phyloP scores from a whole-genome alignment of 2,329 filamentous ascomycete species.

The Plectosphaerella sp. region DNA sequence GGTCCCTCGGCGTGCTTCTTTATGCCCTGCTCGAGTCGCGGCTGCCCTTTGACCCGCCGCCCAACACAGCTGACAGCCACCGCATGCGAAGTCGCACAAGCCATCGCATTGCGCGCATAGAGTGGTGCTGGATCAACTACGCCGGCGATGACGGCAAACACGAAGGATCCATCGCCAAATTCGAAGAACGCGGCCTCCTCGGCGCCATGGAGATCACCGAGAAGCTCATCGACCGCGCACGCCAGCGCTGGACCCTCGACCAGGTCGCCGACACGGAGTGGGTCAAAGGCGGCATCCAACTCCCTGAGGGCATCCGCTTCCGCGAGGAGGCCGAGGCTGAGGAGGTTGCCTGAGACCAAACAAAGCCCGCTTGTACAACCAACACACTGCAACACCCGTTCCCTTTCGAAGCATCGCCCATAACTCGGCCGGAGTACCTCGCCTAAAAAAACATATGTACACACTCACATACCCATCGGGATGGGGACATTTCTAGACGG shows the following conservation, averaged over 20 bases:
- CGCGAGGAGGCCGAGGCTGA: constrained; percentile 55
- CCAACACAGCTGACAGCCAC: constrained; percentile 64
- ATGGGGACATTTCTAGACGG: too few relatives aligned
- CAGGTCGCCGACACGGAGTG: constrained; percentile 70
- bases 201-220: constrained; percentile 82
- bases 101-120: constrained; percentile 90
- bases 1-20: constrained; percentile 89
- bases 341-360: constrained; percentile 33
- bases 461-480: too few relatives aligned
- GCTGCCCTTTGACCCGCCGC: constrained; percentile 87
- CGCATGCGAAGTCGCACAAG: constrained; percentile 77
- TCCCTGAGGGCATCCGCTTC: constrained; percentile 59
- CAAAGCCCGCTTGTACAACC: not conserved
- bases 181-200: constrained; percentile 59
- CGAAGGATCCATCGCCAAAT: constrained; percentile 59
- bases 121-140: constrained; percentile 92
- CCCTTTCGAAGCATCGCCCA: too few relatives aligned
- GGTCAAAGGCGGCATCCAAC: constrained; percentile 69
- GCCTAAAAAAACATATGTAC: too few relatives aligned
- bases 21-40: constrained; percentile 93
- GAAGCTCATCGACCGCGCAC: constrained; percentile 75
- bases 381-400: constrained; percentile 2
- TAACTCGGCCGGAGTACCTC: too few relatives aligned
- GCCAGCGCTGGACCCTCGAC: constrained; percentile 70
- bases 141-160: constrained; percentile 83